phyloP scores from a whole-genome alignment of 495 filamentous ascomycete genomes.

The Sphaerosporella brunnea region DNA sequence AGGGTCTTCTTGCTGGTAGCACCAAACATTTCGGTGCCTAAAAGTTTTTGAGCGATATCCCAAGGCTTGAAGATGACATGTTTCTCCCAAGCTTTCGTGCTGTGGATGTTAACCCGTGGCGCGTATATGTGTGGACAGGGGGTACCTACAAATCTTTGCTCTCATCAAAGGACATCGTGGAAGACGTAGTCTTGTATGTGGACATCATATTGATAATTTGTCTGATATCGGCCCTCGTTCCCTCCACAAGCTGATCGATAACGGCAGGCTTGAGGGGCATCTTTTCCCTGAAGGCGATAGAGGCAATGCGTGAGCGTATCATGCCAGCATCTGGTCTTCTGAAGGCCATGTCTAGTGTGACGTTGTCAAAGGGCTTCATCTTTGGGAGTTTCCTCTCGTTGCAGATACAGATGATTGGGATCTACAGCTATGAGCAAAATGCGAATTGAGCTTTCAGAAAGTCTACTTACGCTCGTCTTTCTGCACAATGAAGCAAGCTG shows the following conservation, averaged over 20 bases:
- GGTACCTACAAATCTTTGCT: constrained; percentile 56
- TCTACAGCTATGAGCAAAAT: constrained; percentile 28
- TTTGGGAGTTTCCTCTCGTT: constrained; percentile 85
- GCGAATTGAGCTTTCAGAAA: not conserved
- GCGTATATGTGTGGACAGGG: not conserved
- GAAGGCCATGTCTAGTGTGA: constrained; percentile 73
- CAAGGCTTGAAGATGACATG: constrained; percentile 89
- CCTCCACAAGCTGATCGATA: constrained; percentile 89
- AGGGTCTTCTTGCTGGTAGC: constrained; percentile 62
- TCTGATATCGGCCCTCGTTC: constrained; percentile 83
- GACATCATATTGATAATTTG: constrained; percentile 98
- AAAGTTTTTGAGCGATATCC: constrained; percentile 89
- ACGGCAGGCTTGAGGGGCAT: constrained; percentile 63
- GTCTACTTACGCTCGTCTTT: constrained; percentile 42
- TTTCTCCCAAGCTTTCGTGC: constrained; percentile 87
- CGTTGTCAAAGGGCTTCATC: constrained; percentile 90
- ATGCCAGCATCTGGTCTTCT: constrained; percentile 73
- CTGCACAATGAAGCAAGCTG: constrained; percentile 85
- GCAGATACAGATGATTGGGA: constrained; percentile 94
- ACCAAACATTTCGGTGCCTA: constrained; percentile 72
- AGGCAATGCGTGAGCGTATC: constrained; percentile 75
- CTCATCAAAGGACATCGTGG: constrained; percentile 59
- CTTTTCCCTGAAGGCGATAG: constrained; percentile 82
- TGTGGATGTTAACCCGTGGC: constrained; percentile 7
- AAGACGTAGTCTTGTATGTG: constrained; percentile 71